Evolutionary conservation across 805 yeast genomes (phyloP), one percentile per base, ranked within the genome.

Genomic region (Komagataella mondaviorum): DNA sequence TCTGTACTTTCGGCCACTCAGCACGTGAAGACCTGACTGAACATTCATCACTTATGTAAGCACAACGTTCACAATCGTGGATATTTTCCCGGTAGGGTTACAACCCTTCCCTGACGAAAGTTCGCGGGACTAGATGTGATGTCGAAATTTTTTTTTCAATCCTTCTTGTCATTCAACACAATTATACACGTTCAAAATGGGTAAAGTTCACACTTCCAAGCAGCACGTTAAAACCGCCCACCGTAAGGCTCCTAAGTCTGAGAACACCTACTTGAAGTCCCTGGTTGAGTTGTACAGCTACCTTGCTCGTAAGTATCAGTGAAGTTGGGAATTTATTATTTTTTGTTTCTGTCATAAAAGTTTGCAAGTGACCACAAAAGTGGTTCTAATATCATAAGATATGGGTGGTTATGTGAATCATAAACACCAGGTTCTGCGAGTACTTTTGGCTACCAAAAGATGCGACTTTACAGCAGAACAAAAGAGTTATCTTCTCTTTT

Each of bases 241-340:
- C 88, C 89, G 99, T 80, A 78, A 85, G 72, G 97, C 97, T 77
- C 99, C 99, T 80, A 88, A 88, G 83, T 91, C 98, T 63, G 96
- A 93, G 80, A 93, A 93, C 74, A 96, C 90, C 78, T 93, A 93
- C 96, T 81, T 93, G 79, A 86, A 85, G 78, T 78, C 93, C 72
- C 85, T 93, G 77, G 98, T 91, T 75, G 91, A 91, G 85, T 81
- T 93, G 68, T 93, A 90, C 88, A 77, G 97, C 72, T 93, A 88
- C 95, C 83, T 93, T 78, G 96, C 98, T 80, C 97, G 99, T 88
- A 87, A 76, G 96, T 88, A 75, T 55, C 39, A 24, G 6, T 36
- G 47, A 44, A 30, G 39, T 30, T 30, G 47, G 22, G 44, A 48
- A 48, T 16, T 20, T 18, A 45, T 45, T 20, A 45, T 45, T 45